phyloP scores from a whole-genome alignment of 306 rosid genomes.

The Lathyrus aphaca region DNA sequence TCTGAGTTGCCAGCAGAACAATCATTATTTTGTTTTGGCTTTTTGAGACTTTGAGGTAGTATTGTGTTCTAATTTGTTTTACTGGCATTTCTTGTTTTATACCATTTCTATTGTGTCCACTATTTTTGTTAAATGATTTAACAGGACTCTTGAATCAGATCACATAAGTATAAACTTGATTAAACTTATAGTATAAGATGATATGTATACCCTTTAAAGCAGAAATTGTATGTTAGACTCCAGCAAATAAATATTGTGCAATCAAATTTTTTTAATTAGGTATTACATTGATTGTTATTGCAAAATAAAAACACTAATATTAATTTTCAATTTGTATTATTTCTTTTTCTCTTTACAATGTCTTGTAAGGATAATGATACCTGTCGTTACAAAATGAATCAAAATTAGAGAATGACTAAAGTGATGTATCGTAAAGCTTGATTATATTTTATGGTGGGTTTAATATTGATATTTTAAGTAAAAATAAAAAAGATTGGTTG shows the following conservation, averaged over 20 bases:
- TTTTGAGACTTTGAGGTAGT: conserved; percentile 16
- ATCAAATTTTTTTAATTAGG: not conserved
- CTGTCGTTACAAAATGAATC: conserved; percentile 19
- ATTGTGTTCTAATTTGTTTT: conserved; percentile 6
- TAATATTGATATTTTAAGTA: not conserved
- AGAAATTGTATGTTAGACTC: conserved; percentile 20
- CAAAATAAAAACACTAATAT: conserved; percentile 18
- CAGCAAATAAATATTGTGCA: conserved; percentile 21
- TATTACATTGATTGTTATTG: conserved; percentile 5
- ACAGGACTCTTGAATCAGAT: not conserved
- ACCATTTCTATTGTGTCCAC: not conserved
- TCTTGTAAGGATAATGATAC: conserved; percentile 15
- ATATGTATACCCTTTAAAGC: not conserved
- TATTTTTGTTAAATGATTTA: conserved; percentile 7
- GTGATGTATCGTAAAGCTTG: conserved; percentile 11
- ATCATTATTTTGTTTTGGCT: conserved; percentile 31
- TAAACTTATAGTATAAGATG: conserved; percentile 4
- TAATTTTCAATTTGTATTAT: not conserved
- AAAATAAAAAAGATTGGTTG: not conserved
- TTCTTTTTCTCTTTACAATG: conserved; percentile 2
- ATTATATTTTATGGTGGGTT: conserved; percentile 1
- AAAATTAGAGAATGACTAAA: not conserved
- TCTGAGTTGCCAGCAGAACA: conserved; percentile 26
- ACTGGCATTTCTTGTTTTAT: conserved; percentile 7
- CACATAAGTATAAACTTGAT: not conserved